Base-by-base conservation (phyloP, 768 basidiomycete genomes). In the Russula sp. region DNA sequence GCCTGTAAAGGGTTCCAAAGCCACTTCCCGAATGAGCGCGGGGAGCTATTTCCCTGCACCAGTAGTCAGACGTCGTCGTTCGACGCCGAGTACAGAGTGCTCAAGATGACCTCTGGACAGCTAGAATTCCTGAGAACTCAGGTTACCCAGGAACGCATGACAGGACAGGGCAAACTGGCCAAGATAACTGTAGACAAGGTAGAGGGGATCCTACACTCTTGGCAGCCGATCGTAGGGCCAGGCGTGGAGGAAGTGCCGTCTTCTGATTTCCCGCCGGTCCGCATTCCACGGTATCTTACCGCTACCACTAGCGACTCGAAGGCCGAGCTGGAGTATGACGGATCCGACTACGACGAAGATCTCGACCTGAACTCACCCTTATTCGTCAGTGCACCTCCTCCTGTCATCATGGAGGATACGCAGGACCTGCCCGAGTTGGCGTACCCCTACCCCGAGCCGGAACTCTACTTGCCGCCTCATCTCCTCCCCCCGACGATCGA, bases 21-120 rank as follows among this genome's bases (percentile, higher is more conserved):
- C 6, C 34, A 31, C 37, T 61, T 61, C 39, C 60, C 54, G 1
- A 14, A 45, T 8, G 60, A 55, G 35, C 8, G 49, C 16, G 39
- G 27, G 32, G 22, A 39, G 44, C 22, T 61, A 20, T 61, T 49
- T 27, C 47, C 47, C 6, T 16, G 47, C 39, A 8, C 47, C 47
- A 13, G 31, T 3, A 13, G 20, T 34, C 52, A 45, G 32, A 54
- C 9, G 45, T 16, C 14, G 13, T 11, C n/a, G n/a, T 11, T 37
- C 11, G 45, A 55, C 27, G 35, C 55, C 10, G 31, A 27, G 8
- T 49, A 49, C 32, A 31, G 31, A 32, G 6, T 55, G 10, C 54
- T 61, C 47, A 61, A 55, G 60, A 55, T 55, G 60, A 61, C 60
- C 7, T 20, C 32, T 6, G 60, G 60, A 7, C 60, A 61, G 18